phyloP scores from a whole-genome alignment of 2,329 filamentous ascomycete genomes.

The Xylariaceae sp. region DNA sequence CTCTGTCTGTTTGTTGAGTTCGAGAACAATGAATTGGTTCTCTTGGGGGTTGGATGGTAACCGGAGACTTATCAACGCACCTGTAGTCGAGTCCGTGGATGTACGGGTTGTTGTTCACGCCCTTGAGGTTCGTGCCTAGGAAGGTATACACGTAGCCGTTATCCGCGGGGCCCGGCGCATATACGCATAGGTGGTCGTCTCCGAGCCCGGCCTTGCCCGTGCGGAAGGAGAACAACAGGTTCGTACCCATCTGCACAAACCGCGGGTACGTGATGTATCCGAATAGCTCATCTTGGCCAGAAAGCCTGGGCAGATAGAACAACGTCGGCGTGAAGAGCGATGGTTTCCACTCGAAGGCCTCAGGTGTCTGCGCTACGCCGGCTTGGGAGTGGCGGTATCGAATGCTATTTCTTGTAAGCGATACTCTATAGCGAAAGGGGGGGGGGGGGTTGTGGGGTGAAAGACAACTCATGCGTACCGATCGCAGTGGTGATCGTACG shows the following conservation, averaged over 20 bases:
- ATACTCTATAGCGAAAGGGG: no score
- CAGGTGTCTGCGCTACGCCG: slow-evolving; percentile 38
- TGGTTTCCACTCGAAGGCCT: slow-evolving; percentile 36
- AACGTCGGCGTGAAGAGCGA: slow-evolving; percentile 43
- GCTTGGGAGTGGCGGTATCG: slow-evolving; percentile 43
- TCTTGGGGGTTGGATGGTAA: no score
- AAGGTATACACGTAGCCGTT: slow-evolving; percentile 36
- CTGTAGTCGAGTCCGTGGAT: slow-evolving; percentile 50
- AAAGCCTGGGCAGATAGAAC: slow-evolving; percentile 40
- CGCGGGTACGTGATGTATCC: slow-evolving; percentile 52
- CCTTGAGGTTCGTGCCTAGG: slow-evolving; percentile 53
- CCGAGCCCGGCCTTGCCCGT: slow-evolving; percentile 54
- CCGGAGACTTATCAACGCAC: neutral
- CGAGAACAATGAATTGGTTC: no score
- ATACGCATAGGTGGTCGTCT: slow-evolving; percentile 51
- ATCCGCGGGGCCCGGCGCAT: slow-evolving; percentile 34
- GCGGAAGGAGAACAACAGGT: slow-evolving; percentile 51
- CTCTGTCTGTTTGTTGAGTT: no score
- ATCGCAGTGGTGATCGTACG: slow-evolving; percentile 55
- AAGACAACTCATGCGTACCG: slow-evolving; percentile 23
- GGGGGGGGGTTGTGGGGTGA: neutral
- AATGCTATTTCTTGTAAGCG: slow-evolving; percentile 29
- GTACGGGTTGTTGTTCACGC: slow-evolving; percentile 53
- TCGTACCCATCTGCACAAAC: slow-evolving; percentile 43
- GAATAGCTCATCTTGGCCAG: slow-evolving; percentile 35